A percentile compares a stretch with the other conserved stretches of the same genome.
These are phyloP conservation scores for Neolentinus lepideus DNA, from an alignment of 1,284 basidiomycete species.

Conservation along the genomic window DNA sequence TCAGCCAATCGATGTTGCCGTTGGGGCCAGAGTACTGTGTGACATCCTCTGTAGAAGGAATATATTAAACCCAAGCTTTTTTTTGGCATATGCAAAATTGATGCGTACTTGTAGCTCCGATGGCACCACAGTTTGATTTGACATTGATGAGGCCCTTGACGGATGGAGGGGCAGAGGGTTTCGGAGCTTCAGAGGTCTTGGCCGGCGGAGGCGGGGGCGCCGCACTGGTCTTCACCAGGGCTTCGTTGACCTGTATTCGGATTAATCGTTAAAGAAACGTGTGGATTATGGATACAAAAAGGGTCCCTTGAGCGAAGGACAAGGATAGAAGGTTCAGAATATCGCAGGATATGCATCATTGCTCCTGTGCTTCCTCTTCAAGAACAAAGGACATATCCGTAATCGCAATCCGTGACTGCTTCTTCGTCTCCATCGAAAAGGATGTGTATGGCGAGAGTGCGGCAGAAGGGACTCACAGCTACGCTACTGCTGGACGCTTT, in stretches of 20 bases:
- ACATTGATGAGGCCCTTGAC: constrained; percentile 9
- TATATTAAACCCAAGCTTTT: constrained; percentile 3
- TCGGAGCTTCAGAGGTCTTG: not conserved
- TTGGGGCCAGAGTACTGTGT: constrained; percentile 55
- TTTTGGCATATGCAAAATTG: not conserved
- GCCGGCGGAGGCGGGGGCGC: not conserved
- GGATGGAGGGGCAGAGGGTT: not conserved
- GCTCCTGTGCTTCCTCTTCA: too few species aligned
- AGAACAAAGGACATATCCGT: too few species aligned
- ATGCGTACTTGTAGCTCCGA: not conserved
- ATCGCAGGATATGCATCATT: too few species aligned
- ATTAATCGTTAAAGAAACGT: too few species aligned
- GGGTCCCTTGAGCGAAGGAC: too few species aligned
- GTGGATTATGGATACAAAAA: too few species aligned
- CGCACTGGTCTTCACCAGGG: not conserved
- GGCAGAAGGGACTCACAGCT: not conserved
- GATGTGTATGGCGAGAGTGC: too few species aligned
- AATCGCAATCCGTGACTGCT: too few species aligned
- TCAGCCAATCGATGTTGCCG: constrained; percentile 69
- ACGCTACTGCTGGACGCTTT: not conserved
- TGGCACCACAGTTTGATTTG: constrained; percentile 16
- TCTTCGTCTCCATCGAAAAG: too few species aligned
- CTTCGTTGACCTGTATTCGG: not conserved
- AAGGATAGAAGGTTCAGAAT: too few species aligned
- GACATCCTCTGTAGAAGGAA: constrained; percentile 30